Base-by-base conservation (phyloP, 345 rosid species). In the Murraya koenigii region DNA sequence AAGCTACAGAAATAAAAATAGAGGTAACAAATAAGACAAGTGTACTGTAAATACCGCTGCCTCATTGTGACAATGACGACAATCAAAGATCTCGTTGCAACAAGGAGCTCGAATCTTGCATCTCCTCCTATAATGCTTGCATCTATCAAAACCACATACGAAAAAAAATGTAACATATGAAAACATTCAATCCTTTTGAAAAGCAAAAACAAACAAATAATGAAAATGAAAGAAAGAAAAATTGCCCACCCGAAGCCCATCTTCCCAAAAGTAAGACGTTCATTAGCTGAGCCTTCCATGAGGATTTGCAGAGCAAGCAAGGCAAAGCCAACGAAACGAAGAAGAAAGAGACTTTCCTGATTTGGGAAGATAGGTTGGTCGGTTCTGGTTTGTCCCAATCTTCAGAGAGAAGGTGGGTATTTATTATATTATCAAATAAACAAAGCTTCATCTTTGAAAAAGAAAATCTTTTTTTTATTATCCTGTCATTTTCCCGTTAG, bases 61-160 rank as follows among this genome's bases (percentile, higher is more conserved):
- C 85, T 93, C 98, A 77, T 93, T 92, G 85, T 95, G 99, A 82
- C 99, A 95, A 88, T 93, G 99, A 68, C 98, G 96, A 84, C 98
- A 95, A 72, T 83, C 66, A 78, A 87, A 95, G 80, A 93, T 88
- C 90, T 93, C 98, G 81, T 93, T 92, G 89, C 99, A 95, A 67
- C 98, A 95, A 6, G 97, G 95, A 79, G 98, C 93, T 83, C 99
- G 85, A 89, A 95, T 92, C 88, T 30, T 79, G 83, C 99, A 95
- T 80, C 99, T 92, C 82, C 99, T 90, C 87, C 89, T 87, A 81
- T 95, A 95, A 86, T 95, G 99, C 79, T 90, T 67, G 85, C 99
- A 95, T 84, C 99, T 95, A 33, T n/a, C 17, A 61, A n/a, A 72
- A 55, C 22, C 26, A 22, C 35, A n/a, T n/a, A n/a, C n/a, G n/a